A percentile compares a stretch with the other conserved stretches of the same genome.
Conservation (phyloP, 2,329 filamentous ascomycete genomes). For the Escovopsis sp. region DNA sequence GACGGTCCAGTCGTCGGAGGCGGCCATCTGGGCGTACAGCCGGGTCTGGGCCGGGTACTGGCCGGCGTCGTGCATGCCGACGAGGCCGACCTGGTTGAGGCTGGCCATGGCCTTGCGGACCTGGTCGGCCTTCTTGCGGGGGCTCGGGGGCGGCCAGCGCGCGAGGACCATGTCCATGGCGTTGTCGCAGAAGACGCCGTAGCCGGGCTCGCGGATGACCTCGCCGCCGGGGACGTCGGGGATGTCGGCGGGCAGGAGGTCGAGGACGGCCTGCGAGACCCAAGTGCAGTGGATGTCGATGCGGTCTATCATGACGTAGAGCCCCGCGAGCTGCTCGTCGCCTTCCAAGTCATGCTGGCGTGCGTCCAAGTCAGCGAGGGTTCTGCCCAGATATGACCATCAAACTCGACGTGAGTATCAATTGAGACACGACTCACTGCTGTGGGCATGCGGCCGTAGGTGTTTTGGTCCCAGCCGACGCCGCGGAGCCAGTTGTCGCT, state of each 20-base stretch:
- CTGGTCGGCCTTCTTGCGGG: slow-evolving; percentile 36
- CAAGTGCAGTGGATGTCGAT: slow-evolving; percentile 58
- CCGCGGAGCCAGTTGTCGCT: slow-evolving; percentile 48
- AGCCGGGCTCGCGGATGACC: slow-evolving; percentile 43
- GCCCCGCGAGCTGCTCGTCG: slow-evolving; percentile 34
- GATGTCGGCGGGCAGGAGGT: slow-evolving; percentile 39
- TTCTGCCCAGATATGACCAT: no score
- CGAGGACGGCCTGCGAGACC: slow-evolving; percentile 50
- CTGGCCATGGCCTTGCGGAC: slow-evolving; percentile 45
- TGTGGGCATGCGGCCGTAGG: slow-evolving; percentile 49
- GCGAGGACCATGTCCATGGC: slow-evolving; percentile 48
- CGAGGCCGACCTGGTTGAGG: slow-evolving; percentile 49
- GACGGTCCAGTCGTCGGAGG: slow-evolving; percentile 37
- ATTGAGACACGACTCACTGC: slow-evolving; percentile 35
- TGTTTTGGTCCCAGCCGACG: slow-evolving; percentile 56
- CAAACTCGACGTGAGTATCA: no score
- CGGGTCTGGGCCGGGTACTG: slow-evolving; percentile 38
- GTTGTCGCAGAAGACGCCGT: slow-evolving; percentile 60
- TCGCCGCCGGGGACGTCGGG: slow-evolving; percentile 48
- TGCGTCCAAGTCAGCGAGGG: neutral
- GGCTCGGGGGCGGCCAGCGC: slow-evolving; percentile 41
- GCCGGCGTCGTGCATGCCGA: slow-evolving; percentile 56
- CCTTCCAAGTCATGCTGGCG: slow-evolving; percentile 37
- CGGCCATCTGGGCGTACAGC: slow-evolving; percentile 38
- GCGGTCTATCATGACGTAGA: slow-evolving; percentile 55